phyloP scores from a whole-genome alignment of 1,139 yeast species.

The Debaryomyces sp. region DNA sequence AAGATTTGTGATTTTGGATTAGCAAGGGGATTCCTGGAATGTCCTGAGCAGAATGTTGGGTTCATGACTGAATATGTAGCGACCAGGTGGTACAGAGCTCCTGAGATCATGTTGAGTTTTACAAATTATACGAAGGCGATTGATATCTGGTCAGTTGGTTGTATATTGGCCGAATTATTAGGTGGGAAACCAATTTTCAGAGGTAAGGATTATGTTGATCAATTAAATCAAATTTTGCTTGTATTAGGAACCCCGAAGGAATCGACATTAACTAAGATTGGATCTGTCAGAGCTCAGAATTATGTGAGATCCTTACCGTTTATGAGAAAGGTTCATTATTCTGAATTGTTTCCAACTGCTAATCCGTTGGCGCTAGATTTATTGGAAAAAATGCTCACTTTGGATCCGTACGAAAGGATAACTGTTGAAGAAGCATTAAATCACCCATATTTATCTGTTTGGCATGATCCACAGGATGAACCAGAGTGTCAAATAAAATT shows the following conservation, averaged over 20 bases:
- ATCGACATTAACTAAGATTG: conserved; percentile 78
- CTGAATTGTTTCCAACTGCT: conserved; percentile 75
- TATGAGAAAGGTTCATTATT: conserved; percentile 81
- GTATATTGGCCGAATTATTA: conserved; percentile 88
- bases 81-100: conserved; percentile 96
- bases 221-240: conserved; percentile 82
- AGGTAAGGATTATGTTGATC: conserved; percentile 96
- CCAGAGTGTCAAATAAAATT: conserved; percentile 82
- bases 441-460: conserved; percentile 86
- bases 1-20: conserved; percentile 92
- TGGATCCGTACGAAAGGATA: conserved; percentile 86
- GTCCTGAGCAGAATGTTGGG: conserved; percentile 67
- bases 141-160: conserved; percentile 97
- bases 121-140: conserved; percentile 95
- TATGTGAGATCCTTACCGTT: conserved; percentile 85
- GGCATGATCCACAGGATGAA: conserved; percentile 98
- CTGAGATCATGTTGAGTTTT: conserved; percentile 93
- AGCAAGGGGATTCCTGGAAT: conserved; percentile 69
- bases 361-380: conserved; percentile 86
- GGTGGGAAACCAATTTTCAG: conserved; percentile 93
- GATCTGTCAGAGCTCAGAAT: conserved; percentile 88
- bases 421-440: conserved; percentile 86
- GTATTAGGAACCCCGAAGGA: conserved; percentile 91
- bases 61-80: conserved; percentile 98
- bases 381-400: conserved; percentile 76